Evolutionary conservation across 352 stramenopile species (phyloP), one percentile per base, ranked within the genome.

Genomic region (Phytophthora brassicae): DNA sequence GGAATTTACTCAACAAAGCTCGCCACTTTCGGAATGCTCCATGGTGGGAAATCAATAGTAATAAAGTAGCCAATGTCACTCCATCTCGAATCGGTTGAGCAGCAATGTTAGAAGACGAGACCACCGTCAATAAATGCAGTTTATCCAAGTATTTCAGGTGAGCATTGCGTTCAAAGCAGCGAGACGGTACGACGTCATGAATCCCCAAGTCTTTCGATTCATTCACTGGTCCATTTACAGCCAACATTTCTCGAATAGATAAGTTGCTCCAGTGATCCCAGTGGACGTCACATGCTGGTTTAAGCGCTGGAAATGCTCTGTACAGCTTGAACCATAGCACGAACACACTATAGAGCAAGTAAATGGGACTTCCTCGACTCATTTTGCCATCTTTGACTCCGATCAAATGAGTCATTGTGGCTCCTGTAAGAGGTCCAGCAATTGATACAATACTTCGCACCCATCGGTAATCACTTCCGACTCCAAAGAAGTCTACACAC

Each of bases 371-470:
- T 26, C 45, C 60, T 39, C 22, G 22, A 29, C 51, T 52, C 65
- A 88, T 74, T 50, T 58, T 63, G 19, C 45, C 51, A 35, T 73
- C 52, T 4, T 70, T 59, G 2, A 81, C 44, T 0, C 72, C 71
- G 24, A 81, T 56, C 46, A 79, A 26, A 45, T 85, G 72, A 11
- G 62, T 68, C 43, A 84, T 52, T 24, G 64, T 74, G 23, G 74
- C 71, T 2, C 79, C 77, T 14, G 68, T 76, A n/a, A n/a, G n/a
- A n/a, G n/a, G n/a, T n/a, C n/a, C n/a, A n/a, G 74, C 75, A 41
- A 88, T 84, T 16, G 56, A 75, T 23, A 74, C 57, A 52, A 89
- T 76, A 47, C 77, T 85, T 44, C 48, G 61, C 7, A 89, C 75
- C 77, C 77, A 88, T 14, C 61, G 66, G 39, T 77, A 59, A 49